Percentiles rank a stretch among this genome's conserved stretches.
These are phyloP conservation scores for Rhododendron mucronatum DNA, from an alignment of 148 eudicot species.

Conservation along the genomic window DNA sequence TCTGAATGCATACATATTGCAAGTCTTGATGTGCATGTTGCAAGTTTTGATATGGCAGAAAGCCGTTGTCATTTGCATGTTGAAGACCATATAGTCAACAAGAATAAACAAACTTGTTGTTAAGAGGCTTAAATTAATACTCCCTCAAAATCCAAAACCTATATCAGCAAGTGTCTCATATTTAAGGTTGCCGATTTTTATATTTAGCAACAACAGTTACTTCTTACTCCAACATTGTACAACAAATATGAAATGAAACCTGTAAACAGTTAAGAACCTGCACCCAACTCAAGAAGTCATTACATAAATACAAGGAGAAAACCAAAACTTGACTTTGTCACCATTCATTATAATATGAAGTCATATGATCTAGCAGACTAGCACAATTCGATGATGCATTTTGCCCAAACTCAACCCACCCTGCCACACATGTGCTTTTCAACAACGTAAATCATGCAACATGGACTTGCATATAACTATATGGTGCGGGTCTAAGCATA, in stretches of 20 bases:
- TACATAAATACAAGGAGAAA: background rate
- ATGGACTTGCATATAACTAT: background rate
- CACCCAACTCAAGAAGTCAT: background rate
- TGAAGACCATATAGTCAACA: background rate
- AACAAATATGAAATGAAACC: background rate
- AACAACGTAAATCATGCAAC: background rate
- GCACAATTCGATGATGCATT: background rate
- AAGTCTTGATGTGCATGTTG: background rate
- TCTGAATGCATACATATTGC: background rate
- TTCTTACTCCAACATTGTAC: background rate
- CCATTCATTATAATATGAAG: background rate
- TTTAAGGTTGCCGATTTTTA: background rate
- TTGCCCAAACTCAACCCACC: background rate
- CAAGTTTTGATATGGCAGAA: background rate
- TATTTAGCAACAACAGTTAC: background rate
- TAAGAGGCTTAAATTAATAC: background rate
- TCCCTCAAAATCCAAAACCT: background rate
- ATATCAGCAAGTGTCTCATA: background rate
- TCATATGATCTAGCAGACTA: background rate
- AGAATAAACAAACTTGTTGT: background rate
- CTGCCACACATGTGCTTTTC: background rate
- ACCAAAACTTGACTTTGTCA: background rate
- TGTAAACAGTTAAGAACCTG: background rate
- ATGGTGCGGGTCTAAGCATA: background rate
- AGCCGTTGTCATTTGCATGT: background rate